phyloP scores from a whole-genome alignment of 208 protist species.

The Porcisia deanei region DNA sequence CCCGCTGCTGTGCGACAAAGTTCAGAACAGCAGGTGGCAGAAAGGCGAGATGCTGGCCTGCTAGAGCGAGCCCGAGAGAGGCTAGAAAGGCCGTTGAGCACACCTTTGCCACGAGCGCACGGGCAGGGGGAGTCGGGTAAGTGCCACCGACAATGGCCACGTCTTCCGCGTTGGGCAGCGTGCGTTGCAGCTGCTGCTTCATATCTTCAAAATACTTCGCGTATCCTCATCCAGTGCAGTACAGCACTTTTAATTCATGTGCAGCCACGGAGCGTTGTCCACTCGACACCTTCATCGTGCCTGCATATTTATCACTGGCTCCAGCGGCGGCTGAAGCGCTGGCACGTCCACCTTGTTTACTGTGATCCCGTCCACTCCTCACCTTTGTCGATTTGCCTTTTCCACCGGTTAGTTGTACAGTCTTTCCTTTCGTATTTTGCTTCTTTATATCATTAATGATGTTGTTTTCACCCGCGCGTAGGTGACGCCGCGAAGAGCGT shows the following conservation, averaged over 20 bases:
- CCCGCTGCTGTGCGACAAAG: constrained; percentile 40
- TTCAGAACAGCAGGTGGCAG: constrained; percentile 35
- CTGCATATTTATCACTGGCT: background rate
- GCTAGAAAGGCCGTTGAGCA: constrained; percentile 41
- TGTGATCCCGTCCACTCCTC: background rate
- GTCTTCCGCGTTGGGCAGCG: constrained; percentile 39
- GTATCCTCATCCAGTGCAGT: constrained; percentile 82
- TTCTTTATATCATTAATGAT: constrained; percentile 25
- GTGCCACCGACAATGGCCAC: constrained; percentile 42
- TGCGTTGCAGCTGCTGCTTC: constrained; percentile 35
- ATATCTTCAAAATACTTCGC: constrained; percentile 79
- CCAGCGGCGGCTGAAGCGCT: background rate
- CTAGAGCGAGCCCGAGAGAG: constrained; percentile 39
- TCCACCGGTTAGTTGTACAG: constrained; percentile 26
- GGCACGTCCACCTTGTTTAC: background rate
- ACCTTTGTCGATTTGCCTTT: background rate
- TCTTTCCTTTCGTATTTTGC: constrained; percentile 6
- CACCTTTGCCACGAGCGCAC: constrained; percentile 32
- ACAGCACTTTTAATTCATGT: constrained; percentile 49
- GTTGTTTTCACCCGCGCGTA: constrained; percentile 1
- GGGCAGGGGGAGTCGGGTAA: constrained; percentile 50
- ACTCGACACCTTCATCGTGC: background rate
- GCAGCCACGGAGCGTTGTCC: background rate
- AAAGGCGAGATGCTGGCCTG: constrained; percentile 31
- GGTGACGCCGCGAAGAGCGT: background rate